Evolutionary conservation across 345 rosid genomes (phyloP), one percentile per base, ranked within the genome.

Genomic region (Diplotaxis tenuifolia): DNA sequence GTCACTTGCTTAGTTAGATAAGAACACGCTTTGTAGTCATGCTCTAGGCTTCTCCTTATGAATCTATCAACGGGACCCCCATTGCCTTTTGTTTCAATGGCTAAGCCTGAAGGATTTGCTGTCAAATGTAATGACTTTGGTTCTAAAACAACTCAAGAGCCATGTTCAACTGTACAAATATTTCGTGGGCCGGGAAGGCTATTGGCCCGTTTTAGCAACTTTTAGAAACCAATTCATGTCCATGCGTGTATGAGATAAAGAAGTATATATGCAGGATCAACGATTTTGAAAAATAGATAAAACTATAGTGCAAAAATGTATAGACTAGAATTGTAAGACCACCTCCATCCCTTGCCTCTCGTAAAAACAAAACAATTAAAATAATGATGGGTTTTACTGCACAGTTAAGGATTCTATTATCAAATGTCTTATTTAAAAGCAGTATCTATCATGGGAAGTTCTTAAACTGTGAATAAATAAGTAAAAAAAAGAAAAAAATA

Each of bases 1-100:
- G 72, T 64, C 81, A 18, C 75, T 82, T 45, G 81, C 47, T 61
- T 90, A 87, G 81, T 38, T 53, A 28, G 40, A 15, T 66, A 14
- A 0, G n/a, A 36, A 10, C 42, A 36, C 42, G 42, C 4, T 36
- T 19, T 4, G 21, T 45, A 58, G n/a, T 5, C 22, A 45, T 12
- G 45, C 12, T n/a, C n/a, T n/a, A n/a, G 7, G 23, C 56, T 40
- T 42, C 42, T 69, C 10, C 20, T 19, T 18, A 7, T 62, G 62
- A 40, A 7, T 61, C 15, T 50, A 34, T 38, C 68, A 53, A 32
- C 18, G 21, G 62, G n/a, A n/a, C n/a, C n/a, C 2, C 47, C n/a
- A n/a, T n/a, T n/a, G n/a, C 62, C 8, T 42, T 68, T 68, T 21
- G 55, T 15, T 57, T 57, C 27, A 19, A 5, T 18, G 42, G 58